These are phyloP conservation scores for Botrytis paeoniae DNA, from an alignment of 2,329 filamentous ascomycete genomes.

Conservation along the genomic window DNA sequence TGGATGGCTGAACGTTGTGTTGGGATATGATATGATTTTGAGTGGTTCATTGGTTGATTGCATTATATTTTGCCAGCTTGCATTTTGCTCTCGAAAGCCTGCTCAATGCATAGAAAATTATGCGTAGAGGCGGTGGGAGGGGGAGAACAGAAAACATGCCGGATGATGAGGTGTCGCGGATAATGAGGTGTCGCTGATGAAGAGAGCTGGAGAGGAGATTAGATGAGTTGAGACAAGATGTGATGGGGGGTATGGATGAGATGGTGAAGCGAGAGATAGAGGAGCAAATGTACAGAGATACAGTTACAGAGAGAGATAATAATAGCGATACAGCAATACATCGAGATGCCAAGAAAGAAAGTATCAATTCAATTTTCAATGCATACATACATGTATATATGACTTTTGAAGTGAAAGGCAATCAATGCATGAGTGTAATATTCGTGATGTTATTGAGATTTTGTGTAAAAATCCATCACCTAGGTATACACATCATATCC, in stretches of 20 bases:
- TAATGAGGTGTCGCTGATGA: background rate
- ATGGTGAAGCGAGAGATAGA: background rate
- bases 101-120: background rate
- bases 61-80: slow-evolving; percentile 1
- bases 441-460: background rate
- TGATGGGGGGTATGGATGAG: background rate
- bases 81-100: background rate
- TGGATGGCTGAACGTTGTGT: background rate
- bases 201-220: background rate
- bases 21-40: slow-evolving; percentile 8
- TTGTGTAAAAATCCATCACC: background rate
- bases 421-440: background rate
- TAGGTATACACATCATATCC: background rate
- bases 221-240: background rate
- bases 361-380: background rate
- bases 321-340: background rate
- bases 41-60: slow-evolving; percentile 5
- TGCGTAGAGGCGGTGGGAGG: background rate
- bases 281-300: background rate
- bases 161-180: background rate
- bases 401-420: background rate
- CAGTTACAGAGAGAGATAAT: background rate
- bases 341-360: background rate
- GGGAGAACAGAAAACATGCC: background rate
- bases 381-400: background rate